Conservation (phyloP, 2,329 filamentous ascomycete genomes). For the Coniochaeta sp. region DNA sequence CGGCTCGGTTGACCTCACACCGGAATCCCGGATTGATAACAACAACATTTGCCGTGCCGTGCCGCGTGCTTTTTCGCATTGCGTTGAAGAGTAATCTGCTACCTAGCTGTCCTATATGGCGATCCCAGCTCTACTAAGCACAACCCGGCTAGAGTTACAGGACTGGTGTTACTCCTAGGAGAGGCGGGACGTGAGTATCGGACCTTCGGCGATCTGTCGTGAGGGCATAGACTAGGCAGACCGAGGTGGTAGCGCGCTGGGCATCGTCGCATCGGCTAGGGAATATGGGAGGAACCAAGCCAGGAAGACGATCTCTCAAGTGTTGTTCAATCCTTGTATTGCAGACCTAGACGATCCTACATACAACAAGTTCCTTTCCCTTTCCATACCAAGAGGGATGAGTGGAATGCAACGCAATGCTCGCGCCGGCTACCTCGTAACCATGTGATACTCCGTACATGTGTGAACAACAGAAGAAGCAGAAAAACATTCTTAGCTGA, state of each 20-base stretch:
- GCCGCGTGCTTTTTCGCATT: neutral
- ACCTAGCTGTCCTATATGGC: no score
- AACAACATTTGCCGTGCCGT: neutral
- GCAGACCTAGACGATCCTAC: neutral
- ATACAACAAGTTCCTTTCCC: neutral
- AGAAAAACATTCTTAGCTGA: neutral
- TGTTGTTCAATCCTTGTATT: neutral
- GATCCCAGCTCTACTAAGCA: no score
- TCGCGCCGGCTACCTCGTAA: neutral
- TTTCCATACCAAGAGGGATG: neutral
- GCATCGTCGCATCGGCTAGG: no score
- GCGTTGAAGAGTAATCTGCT: no score
- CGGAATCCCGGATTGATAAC: neutral
- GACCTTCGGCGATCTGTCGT: no score
- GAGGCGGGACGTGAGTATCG: no score
- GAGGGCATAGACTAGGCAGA: no score
- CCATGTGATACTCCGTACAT: neutral
- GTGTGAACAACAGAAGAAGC: neutral
- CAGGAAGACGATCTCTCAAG: no score
- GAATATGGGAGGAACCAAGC: no score
- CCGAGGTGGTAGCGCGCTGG: no score
- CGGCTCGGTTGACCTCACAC: neutral
- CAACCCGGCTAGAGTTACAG: no score
- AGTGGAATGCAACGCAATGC: neutral
- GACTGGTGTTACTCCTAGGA: no score